Conservation (phyloP, 1,284 basidiomycete species). For the Apiotrichum sp. region DNA sequence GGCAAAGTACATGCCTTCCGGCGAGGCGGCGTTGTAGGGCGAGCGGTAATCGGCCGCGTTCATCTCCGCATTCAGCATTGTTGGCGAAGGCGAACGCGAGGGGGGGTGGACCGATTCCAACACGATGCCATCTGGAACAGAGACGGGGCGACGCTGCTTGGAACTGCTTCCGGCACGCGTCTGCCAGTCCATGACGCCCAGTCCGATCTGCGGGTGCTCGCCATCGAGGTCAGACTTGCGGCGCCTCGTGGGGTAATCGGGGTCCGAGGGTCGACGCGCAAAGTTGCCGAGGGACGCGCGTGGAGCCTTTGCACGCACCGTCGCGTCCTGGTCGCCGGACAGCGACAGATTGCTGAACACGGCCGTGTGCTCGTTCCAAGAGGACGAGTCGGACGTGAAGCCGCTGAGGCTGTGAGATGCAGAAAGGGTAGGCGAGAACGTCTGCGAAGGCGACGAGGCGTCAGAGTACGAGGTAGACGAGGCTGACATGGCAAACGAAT, state of each 20-base stretch:
- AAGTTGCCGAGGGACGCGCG: conserved; percentile 7
- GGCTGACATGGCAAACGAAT: conserved; percentile 11
- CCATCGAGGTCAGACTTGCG: conserved; percentile 36
- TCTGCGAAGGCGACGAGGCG: conserved; percentile 12
- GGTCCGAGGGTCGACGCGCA: conserved; percentile 4
- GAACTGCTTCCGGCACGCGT: background rate
- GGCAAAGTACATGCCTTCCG: conserved; percentile 23
- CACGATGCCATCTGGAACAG: conserved; percentile 16
- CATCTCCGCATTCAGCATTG: conserved; percentile 20
- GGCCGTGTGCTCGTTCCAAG: conserved; percentile 18
- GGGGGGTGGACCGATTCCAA: conserved; percentile 1
- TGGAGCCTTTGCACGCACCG: conserved; percentile 9
- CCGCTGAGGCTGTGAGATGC: conserved; percentile 4
- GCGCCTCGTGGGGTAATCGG: conserved; percentile 16
- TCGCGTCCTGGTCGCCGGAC: conserved; percentile 5
- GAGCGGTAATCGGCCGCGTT: conserved; percentile 3
- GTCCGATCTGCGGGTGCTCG: conserved; percentile 19
- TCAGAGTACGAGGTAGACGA: conserved; percentile 14
- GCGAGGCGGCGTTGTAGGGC: conserved; percentile 6
- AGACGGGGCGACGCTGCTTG: conserved; percentile 22
- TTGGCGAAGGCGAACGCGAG: conserved; percentile 28
- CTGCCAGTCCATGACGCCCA: conserved; percentile 19
- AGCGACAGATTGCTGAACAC: conserved; percentile 15
- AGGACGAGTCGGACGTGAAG: conserved; percentile 12
- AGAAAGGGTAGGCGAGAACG: conserved; percentile 14